These are phyloP conservation scores for Sordaria brevicollis DNA, from an alignment of 495 filamentous ascomycete species.

Conservation along the genomic window DNA sequence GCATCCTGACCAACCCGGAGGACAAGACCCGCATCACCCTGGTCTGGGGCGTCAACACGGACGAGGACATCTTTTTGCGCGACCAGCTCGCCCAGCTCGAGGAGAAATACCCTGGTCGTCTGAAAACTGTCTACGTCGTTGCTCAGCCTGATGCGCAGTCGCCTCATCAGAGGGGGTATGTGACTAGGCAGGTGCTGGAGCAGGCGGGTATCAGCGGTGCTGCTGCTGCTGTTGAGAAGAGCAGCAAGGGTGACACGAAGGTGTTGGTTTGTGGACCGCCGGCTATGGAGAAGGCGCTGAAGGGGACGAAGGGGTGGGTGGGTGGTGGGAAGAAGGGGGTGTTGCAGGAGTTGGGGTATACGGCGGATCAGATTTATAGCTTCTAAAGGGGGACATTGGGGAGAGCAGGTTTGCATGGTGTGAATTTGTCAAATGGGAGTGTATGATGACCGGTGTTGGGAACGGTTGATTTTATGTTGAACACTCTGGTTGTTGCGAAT, in stretches of 20 bases:
- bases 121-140: conserved; percentile 51
- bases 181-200: conserved; percentile 46
- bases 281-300: conserved; percentile 48
- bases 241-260: conserved; percentile 31
- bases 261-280: conserved; percentile 60
- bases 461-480: not conserved
- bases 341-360: conserved; percentile 41
- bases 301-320: conserved; percentile 25
- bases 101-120: conserved; percentile 42
- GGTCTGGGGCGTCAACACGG: conserved; percentile 55
- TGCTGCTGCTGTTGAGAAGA: conserved; percentile 18
- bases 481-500: not conserved
- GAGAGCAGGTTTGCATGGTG: not conserved
- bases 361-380: conserved; percentile 42
- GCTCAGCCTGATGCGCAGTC: conserved; percentile 34
- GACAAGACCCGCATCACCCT: conserved; percentile 54
- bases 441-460: not conserved
- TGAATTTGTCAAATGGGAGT: not conserved
- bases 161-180: conserved; percentile 40
- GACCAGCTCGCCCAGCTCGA: conserved; percentile 45
- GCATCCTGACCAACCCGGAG: conserved; percentile 50
- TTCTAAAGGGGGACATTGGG: conserved; percentile 26
- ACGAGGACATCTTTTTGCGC: conserved; percentile 48
- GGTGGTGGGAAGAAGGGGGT: conserved; percentile 25
- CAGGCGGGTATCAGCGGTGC: conserved; percentile 26